These are phyloP conservation scores for Lichtheimia corymbifera DNA, from an alignment of 371 early-diverging fungal genomes.

Conservation along the genomic window DNA sequence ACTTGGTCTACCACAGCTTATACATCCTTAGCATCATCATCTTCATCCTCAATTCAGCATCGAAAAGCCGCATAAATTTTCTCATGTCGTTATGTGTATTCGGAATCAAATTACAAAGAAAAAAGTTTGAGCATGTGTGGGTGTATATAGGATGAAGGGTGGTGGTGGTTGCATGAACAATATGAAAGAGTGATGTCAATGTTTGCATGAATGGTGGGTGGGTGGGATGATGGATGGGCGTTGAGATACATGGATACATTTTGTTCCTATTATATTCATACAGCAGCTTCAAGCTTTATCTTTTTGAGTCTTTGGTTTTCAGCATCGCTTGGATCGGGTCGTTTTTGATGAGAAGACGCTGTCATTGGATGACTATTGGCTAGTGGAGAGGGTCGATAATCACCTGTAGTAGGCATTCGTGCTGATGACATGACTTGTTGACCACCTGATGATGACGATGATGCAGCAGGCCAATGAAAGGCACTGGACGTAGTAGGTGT, in stretches of 20 bases:
- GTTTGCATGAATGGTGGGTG: neutral
- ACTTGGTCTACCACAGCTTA: conserved; percentile 2
- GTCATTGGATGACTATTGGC: conserved; percentile 5
- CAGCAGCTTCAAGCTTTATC: conserved; percentile 11
- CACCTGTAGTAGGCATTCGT: conserved; percentile 8
- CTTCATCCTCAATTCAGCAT: conserved; percentile 12
- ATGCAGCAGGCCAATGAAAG: conserved; percentile 62
- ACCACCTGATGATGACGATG: conserved; percentile 1
- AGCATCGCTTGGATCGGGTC: conserved; percentile 5
- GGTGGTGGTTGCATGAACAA: neutral
- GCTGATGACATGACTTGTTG: neutral
- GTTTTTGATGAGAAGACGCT: neutral
- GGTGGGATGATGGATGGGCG: neutral
- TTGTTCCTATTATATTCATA: neutral
- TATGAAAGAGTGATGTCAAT: neutral
- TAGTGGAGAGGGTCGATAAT: conserved; percentile 27
- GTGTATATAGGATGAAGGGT: neutral
- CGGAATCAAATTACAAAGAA: neutral
- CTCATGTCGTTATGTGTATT: conserved; percentile 5
- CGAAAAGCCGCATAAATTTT: conserved; percentile 13
- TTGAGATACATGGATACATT: neutral
- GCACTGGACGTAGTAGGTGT: conserved; percentile 57
- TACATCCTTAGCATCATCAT: conserved; percentile 2
- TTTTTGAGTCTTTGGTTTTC: conserved; percentile 10
- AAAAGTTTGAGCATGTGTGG: neutral